Percentiles rank a stretch among this genome's conserved stretches.
Evolutionary conservation across 768 basidiomycete species (phyloP).

Genomic region (Tylopilus plumbeoviolaceoides): DNA sequence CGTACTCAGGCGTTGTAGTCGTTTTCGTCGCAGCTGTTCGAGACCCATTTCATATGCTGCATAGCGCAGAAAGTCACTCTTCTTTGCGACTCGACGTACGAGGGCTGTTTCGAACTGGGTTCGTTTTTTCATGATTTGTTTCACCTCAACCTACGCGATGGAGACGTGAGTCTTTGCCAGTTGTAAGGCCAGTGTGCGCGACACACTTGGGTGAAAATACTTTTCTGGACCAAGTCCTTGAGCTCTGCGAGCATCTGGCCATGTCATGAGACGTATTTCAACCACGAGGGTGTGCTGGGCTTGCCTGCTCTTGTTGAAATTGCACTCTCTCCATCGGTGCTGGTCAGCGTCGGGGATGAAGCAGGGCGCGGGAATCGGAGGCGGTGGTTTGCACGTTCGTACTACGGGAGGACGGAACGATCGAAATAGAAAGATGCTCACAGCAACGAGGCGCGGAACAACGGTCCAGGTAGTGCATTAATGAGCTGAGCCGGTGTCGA

Average conservation of each 20-base stretch:
- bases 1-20: slow-evolving; percentile 69
- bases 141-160: slow-evolving; percentile 63
- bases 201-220: slow-evolving; percentile 75
- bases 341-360: background rate
- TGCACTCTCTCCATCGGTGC: slow-evolving; percentile 87
- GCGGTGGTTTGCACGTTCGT: slow-evolving; percentile 2
- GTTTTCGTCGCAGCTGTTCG: slow-evolving; percentile 74
- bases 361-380: slow-evolving; percentile 6
- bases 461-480: background rate
- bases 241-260: slow-evolving; percentile 91
- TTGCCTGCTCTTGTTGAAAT: slow-evolving; percentile 86
- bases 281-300: slow-evolving; percentile 5
- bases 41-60: slow-evolving; percentile 88
- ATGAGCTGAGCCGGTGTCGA: background rate
- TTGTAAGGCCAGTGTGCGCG: background rate
- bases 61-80: slow-evolving; percentile 87
- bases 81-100: slow-evolving; percentile 78
- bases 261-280: slow-evolving; percentile 3
- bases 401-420: background rate
- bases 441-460: background rate
- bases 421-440: slow-evolving; percentile 5
- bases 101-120: slow-evolving; percentile 82
- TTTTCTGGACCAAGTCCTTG: slow-evolving; percentile 84
- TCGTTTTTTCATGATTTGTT: slow-evolving; percentile 79
- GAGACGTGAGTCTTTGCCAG: slow-evolving; percentile 2